phyloP scores from a whole-genome alignment of 352 stramenopile species.

The Saprolegnia diclina region DNA sequence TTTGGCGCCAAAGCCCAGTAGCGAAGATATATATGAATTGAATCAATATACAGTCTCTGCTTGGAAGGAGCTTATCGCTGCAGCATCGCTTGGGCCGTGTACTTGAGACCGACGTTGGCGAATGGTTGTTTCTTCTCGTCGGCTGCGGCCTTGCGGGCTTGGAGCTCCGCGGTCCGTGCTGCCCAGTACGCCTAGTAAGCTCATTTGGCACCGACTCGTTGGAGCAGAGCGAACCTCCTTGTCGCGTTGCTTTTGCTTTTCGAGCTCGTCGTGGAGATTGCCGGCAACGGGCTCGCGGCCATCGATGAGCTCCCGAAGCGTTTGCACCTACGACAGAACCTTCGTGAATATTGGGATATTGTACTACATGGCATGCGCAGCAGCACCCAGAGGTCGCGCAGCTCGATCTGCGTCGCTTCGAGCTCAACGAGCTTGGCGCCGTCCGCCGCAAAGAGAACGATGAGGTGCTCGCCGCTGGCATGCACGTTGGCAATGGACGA shows the following conservation, averaged over 20 bases:
- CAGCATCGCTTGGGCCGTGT: slow-evolving; percentile 23
- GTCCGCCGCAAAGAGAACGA: slow-evolving; percentile 4
- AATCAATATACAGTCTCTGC: background rate
- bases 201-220: too few species aligned
- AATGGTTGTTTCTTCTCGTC: slow-evolving; percentile 23
- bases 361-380: background rate
- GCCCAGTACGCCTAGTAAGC: slow-evolving; percentile 11
- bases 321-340: slow-evolving; percentile 3
- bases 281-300: background rate
- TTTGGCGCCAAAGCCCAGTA: slow-evolving; percentile 16
- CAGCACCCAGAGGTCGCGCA: slow-evolving; percentile 23
- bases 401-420: background rate
- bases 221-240: slow-evolving; percentile 9
- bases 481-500: background rate
- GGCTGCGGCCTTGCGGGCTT: background rate
- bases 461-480: background rate
- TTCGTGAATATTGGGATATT: background rate
- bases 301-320: slow-evolving; percentile 16
- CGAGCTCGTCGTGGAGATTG: slow-evolving; percentile 3
- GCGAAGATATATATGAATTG: background rate
- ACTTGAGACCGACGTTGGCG: slow-evolving; percentile 22
- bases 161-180: slow-evolving; percentile 2
- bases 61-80: slow-evolving; percentile 5
- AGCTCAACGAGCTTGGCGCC: slow-evolving; percentile 18
- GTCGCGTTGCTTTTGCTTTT: slow-evolving; percentile 21